Evolutionary conservation across 2,329 filamentous ascomycete genomes (phyloP).

Genomic region (Xylaria digitata): DNA sequence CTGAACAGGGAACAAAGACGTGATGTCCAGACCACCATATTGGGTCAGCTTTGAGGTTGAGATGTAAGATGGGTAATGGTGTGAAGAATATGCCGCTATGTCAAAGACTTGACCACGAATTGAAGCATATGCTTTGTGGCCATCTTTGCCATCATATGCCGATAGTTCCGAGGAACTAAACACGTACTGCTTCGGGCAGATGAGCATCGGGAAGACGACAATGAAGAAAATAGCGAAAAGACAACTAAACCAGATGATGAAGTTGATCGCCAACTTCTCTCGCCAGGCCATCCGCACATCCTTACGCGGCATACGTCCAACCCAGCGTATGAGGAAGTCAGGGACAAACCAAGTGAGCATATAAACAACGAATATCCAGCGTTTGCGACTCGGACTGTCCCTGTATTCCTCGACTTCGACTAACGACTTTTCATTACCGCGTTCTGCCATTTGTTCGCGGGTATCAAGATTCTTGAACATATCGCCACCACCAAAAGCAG

Average conservation of each 20-base stretch:
- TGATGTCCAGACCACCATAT: constrained; percentile 91
- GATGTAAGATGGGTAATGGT: constrained; percentile 78
- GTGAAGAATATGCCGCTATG: constrained; percentile 75
- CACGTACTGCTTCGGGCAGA: constrained; percentile 92
- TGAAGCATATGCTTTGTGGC: constrained; percentile 74
- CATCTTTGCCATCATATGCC: constrained; percentile 76
- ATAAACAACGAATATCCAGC: constrained; percentile 89
- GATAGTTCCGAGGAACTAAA: constrained; percentile 83
- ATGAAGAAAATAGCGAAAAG: constrained; percentile 86
- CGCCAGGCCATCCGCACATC: constrained; percentile 94
- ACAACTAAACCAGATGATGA: constrained; percentile 94
- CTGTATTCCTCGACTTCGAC: constrained; percentile 88
- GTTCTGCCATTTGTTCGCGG: constrained; percentile 92
- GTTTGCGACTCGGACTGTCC: constrained; percentile 82
- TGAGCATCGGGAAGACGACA: constrained; percentile 83
- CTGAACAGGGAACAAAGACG: constrained; percentile 89
- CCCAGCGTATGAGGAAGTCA: constrained; percentile 79
- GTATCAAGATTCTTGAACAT: constrained; percentile 99
- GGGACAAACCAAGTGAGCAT: constrained; percentile 88
- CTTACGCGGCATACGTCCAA: constrained; percentile 90
- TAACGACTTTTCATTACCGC: constrained; percentile 89
- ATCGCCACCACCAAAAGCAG: constrained; percentile 90
- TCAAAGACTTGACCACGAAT: constrained; percentile 93
- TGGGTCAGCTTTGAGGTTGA: constrained; percentile 74
- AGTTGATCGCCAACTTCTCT: constrained; percentile 97